Conservation (phyloP, 768 basidiomycete genomes). For the Trametes maxima region DNA sequence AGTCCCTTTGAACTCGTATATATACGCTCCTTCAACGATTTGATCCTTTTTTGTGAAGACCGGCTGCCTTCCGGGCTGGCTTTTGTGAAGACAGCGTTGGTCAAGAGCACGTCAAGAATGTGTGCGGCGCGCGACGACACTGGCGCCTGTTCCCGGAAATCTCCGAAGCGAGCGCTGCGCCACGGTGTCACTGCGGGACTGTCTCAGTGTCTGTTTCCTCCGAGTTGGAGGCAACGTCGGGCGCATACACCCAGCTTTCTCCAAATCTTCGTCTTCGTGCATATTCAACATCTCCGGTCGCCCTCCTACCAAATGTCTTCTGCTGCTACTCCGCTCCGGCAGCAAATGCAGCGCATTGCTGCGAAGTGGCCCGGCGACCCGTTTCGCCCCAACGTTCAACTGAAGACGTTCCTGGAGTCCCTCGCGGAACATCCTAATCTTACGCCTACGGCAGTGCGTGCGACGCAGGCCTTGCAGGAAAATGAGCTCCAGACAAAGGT, state of each 20-base stretch:
- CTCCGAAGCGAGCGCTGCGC: no score
- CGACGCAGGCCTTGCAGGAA: conserved; percentile 55
- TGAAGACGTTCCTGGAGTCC: conserved; percentile 63
- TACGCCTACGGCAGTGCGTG: conserved; percentile 59
- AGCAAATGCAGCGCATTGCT: conserved; percentile 58
- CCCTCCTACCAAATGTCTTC: conserved; percentile 24
- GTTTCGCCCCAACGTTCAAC: conserved; percentile 76
- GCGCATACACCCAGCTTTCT: background rate
- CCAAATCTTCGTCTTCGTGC: background rate
- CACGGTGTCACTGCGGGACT: no score
- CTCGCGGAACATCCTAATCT: conserved; percentile 71
- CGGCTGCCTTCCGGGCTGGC: no score
- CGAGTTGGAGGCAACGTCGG: no score
- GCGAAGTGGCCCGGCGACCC: conserved; percentile 70
- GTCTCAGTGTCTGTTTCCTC: no score
- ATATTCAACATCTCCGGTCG: background rate
- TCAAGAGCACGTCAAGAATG: no score
- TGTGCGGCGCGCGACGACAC: no score
- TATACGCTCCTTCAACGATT: no score
- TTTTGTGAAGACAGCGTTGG: no score
- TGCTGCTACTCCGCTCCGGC: conserved; percentile 42
- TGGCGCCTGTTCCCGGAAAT: no score
- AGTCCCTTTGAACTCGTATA: no score
- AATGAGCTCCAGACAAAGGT: conserved; percentile 65
- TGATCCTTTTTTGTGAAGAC: no score